A percentile compares a stretch with the other conserved stretches of the same genome.
phyloP scores from a whole-genome alignment of 495 filamentous ascomycete species.

The Penicillium paradoxum region DNA sequence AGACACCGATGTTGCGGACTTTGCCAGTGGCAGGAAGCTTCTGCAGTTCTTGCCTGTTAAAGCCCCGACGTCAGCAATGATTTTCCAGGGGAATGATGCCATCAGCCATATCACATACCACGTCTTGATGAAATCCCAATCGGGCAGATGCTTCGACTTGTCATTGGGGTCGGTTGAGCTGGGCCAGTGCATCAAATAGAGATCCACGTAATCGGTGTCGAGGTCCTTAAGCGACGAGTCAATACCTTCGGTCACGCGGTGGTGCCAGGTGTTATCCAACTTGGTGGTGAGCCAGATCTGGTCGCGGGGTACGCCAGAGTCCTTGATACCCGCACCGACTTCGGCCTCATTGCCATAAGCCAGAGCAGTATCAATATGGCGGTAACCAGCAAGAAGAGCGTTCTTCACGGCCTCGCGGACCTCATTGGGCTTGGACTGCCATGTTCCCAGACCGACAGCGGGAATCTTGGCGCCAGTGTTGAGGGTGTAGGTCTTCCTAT shows the following conservation, averaged over 20 bases:
- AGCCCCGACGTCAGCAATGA: background rate
- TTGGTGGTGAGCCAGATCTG: constrained; percentile 88
- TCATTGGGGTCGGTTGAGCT: constrained; percentile 54
- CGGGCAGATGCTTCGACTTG: constrained; percentile 51
- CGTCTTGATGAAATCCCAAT: constrained; percentile 80
- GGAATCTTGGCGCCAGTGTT: constrained; percentile 79
- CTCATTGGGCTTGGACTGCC: constrained; percentile 63
- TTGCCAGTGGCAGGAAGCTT: constrained; percentile 75
- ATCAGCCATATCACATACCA: constrained; percentile 42
- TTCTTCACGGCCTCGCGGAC: constrained; percentile 68
- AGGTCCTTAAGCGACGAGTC: constrained; percentile 63
- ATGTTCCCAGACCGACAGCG: constrained; percentile 76
- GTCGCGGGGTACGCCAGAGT: constrained; percentile 72
- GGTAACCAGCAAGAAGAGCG: constrained; percentile 69
- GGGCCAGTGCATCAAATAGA: constrained; percentile 80
- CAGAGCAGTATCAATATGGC: constrained; percentile 70
- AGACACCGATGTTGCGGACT: constrained; percentile 67
- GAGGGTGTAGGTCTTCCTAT: constrained; percentile 63
- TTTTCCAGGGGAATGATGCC: background rate
- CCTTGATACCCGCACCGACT: constrained; percentile 73
- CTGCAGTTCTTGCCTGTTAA: constrained; percentile 63
- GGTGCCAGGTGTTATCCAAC: constrained; percentile 79
- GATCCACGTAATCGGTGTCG: constrained; percentile 69
- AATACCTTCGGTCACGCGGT: constrained; percentile 64
- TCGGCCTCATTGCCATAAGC: constrained; percentile 83